Conservation (phyloP, 139 green algal genomes). For the Nannochloris sp. region DNA sequence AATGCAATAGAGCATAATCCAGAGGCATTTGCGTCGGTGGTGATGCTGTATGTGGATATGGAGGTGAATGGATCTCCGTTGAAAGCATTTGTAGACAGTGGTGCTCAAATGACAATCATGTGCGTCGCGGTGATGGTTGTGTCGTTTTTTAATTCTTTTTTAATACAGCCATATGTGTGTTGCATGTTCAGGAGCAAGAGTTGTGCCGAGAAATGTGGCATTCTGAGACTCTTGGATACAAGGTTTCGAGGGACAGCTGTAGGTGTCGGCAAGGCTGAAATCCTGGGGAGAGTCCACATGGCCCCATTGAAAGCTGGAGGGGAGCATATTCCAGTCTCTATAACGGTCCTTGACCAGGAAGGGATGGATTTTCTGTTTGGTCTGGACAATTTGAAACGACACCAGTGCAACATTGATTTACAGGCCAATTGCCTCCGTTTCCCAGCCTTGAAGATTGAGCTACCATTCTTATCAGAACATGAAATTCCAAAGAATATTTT, state of each 20-base stretch:
- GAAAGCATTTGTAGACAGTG: slow-evolving; percentile 77
- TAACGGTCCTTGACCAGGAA: slow-evolving; percentile 86
- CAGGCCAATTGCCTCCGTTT: slow-evolving; percentile 57
- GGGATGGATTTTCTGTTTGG: slow-evolving; percentile 91
- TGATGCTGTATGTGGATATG: slow-evolving; percentile 83
- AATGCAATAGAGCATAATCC: slow-evolving; percentile 83
- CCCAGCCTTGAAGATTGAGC: slow-evolving; percentile 23
- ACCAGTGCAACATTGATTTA: slow-evolving; percentile 72
- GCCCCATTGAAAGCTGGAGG: slow-evolving; percentile 62
- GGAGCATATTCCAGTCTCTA: slow-evolving; percentile 63
- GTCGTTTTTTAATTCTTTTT: not conserved
- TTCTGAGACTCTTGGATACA: slow-evolving; percentile 82
- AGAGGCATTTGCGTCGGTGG: slow-evolving; percentile 64
- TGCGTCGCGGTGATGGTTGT: not conserved
- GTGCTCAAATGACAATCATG: slow-evolving; percentile 71
- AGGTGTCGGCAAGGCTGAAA: slow-evolving; percentile 79
- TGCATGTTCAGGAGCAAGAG: not conserved
- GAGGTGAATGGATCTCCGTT: slow-evolving; percentile 64
- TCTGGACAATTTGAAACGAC: slow-evolving; percentile 86
- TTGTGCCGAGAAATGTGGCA: slow-evolving; percentile 63
- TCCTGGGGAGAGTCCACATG: slow-evolving; percentile 58
- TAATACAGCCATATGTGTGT: not conserved
- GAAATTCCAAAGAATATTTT: slow-evolving; percentile 22
- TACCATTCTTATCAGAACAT: slow-evolving; percentile 74
- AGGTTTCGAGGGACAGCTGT: slow-evolving; percentile 76